Conservation (phyloP, 1,284 basidiomycete species). For the Meira nashicola region DNA sequence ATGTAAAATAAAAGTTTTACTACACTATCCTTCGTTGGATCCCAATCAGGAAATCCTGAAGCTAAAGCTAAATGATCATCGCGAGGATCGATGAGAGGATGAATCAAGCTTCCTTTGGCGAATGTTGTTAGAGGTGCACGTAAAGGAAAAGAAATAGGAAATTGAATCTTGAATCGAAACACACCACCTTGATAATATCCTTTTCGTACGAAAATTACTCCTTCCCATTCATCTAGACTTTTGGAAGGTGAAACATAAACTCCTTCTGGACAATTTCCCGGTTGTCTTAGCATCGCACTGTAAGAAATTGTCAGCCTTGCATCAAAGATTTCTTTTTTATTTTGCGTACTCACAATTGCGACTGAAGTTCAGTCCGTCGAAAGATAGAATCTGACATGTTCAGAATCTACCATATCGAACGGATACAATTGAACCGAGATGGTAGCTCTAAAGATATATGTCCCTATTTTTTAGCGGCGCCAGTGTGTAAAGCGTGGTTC, state of each 20-base stretch:
- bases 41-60: constrained; percentile 18
- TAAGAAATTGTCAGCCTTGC: background rate
- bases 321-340: background rate
- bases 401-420: too few species aligned
- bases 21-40: constrained; percentile 22
- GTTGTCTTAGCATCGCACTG: constrained; percentile 22
- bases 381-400: background rate
- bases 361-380: background rate
- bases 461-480: too few species aligned
- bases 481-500: too few species aligned
- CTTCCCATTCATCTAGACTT: constrained; percentile 25
- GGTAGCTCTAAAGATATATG: too few species aligned
- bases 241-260: constrained; percentile 31
- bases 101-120: constrained; percentile 24
- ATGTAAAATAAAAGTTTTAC: constrained; percentile 28
- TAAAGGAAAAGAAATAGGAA: constrained; percentile 22
- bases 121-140: constrained; percentile 32
- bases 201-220: constrained; percentile 29
- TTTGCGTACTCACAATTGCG: background rate
- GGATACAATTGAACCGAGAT: too few species aligned
- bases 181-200: constrained; percentile 33
- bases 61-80: background rate
- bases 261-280: constrained; percentile 27
- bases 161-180: constrained; percentile 40
- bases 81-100: constrained; percentile 29